These are phyloP conservation scores for Sutorius australiensis DNA, from an alignment of 768 basidiomycete species.

Conservation along the genomic window DNA sequence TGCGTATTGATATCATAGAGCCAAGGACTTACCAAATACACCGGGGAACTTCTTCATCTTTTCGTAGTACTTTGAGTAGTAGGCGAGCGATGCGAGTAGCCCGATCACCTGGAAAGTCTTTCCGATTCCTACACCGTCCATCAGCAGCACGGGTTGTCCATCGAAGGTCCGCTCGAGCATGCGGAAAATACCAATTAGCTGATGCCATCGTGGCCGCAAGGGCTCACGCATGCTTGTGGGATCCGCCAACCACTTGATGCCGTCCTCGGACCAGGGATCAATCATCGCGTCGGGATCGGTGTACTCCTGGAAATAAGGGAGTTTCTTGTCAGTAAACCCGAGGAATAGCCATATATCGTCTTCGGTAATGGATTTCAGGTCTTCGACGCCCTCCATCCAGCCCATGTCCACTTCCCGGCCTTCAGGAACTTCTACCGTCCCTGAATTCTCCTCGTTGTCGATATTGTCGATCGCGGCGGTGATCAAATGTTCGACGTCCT, in stretches of 20 bases:
- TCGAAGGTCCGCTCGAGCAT: slow-evolving; percentile 8
- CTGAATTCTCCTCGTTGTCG: no score
- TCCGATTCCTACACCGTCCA: slow-evolving; percentile 25
- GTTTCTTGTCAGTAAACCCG: no score
- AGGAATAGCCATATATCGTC: no score
- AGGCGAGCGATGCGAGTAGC: not conserved
- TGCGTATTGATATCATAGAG: no score
- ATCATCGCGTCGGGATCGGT: not conserved
- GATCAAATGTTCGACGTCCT: no score
- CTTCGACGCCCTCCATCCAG: no score
- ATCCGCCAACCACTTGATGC: not conserved
- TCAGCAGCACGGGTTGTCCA: slow-evolving; percentile 7
- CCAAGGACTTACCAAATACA: not conserved
- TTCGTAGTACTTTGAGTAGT: no score
- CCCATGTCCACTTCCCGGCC: no score
- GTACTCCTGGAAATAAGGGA: not conserved
- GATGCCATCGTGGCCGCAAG: slow-evolving; percentile 14
- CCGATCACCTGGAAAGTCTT: slow-evolving; percentile 24
- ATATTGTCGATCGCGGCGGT: no score
- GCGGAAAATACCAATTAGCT: slow-evolving; percentile 17
- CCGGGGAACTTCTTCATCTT: no score
- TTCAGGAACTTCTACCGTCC: no score
- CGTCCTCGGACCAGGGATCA: not conserved
- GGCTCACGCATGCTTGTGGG: not conserved
- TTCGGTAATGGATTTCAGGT: no score